Evolutionary conservation across 2,329 filamentous ascomycete species (phyloP).

Genomic region (Venturia oleaginea): DNA sequence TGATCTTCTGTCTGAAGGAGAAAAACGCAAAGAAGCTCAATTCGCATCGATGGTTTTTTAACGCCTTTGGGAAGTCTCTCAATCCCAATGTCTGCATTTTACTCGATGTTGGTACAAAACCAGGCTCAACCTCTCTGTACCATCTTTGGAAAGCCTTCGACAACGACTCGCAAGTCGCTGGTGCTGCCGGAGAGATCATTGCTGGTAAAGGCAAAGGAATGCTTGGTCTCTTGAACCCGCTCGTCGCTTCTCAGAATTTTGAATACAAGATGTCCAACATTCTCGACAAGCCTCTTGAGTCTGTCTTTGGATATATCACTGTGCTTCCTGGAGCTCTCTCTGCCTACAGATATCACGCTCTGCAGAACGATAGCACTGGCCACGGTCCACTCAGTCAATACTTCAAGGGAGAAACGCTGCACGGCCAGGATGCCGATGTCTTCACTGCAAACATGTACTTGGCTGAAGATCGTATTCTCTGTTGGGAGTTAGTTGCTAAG

Average conservation of each 20-base stretch:
- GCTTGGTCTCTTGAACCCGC: constrained; percentile 76
- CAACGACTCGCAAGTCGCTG: constrained; percentile 92
- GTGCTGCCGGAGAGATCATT: constrained; percentile 94
- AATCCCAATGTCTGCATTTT: constrained; percentile 96
- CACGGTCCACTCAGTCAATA: constrained; percentile 95
- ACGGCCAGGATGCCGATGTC: constrained; percentile 91
- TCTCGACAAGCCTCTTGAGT: constrained; percentile 92
- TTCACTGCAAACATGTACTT: constrained; percentile 97
- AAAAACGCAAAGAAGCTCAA: constrained; percentile 97
- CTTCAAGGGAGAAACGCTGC: constrained; percentile 96
- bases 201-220: constrained; percentile 87
- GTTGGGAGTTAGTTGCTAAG: constrained; percentile 94
- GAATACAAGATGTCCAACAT: constrained; percentile 99
- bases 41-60: constrained; percentile 98
- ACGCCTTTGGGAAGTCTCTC: constrained; percentile 84
- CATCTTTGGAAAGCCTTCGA: constrained; percentile 99
- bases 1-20: constrained; percentile 98
- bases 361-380: constrained; percentile 94
- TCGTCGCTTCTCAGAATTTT: constrained; percentile 96
- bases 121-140: constrained; percentile 83
- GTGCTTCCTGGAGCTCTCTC: constrained; percentile 90
- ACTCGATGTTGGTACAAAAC: constrained; percentile 90
- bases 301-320: constrained; percentile 96
- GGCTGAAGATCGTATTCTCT: constrained; percentile 81
- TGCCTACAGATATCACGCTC: constrained; percentile 88